Evolutionary conservation across 495 filamentous ascomycete species (phyloP).

Genomic region (Daldinia vernicosa): DNA sequence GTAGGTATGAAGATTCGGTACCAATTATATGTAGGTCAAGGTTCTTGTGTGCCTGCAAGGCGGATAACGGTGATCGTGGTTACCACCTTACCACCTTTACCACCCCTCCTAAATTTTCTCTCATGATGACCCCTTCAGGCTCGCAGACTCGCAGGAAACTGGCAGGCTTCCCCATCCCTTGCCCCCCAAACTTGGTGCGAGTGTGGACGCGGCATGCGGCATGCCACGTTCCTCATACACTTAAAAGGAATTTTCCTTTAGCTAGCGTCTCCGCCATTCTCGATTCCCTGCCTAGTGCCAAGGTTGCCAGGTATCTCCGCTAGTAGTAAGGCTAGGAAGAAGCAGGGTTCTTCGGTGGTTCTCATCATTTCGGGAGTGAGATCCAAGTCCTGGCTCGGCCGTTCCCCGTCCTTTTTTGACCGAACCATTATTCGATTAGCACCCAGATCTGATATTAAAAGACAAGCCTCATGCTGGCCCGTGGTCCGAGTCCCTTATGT

Average conservation of each 20-base stretch:
- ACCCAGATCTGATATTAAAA: constrained; percentile 48
- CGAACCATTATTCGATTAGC: constrained; percentile 45
- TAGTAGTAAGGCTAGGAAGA: constrained; percentile 43
- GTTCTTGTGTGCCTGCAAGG: constrained; percentile 30
- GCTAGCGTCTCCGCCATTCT: constrained; percentile 37
- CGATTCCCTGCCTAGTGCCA: constrained; percentile 34
- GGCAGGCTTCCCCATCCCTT: constrained; percentile 37
- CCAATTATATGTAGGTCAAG: constrained; percentile 23
- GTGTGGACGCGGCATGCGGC: constrained; percentile 42
- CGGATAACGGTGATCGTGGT: constrained; percentile 40
- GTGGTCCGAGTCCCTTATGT: constrained; percentile 23
- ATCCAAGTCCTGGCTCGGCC: constrained; percentile 40
- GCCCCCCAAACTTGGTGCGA: constrained; percentile 27
- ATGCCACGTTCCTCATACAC: constrained; percentile 44
- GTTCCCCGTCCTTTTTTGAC: constrained; percentile 45
- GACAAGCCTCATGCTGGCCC: constrained; percentile 38
- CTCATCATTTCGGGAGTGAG: constrained; percentile 50
- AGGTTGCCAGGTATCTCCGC: constrained; percentile 30
- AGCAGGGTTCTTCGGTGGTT: constrained; percentile 48
- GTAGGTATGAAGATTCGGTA: constrained; percentile 24
- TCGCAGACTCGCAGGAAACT: constrained; percentile 6
- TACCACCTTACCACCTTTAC: constrained; percentile 15
- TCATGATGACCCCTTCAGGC: constrained; percentile 18
- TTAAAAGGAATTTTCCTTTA: constrained; percentile 41
- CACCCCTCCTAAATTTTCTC: constrained; percentile 9